Evolutionary conservation across 1,139 yeast genomes (phyloP), one percentile per base, ranked within the genome.

Genomic region (Geotrichum citri-aurantii): DNA sequence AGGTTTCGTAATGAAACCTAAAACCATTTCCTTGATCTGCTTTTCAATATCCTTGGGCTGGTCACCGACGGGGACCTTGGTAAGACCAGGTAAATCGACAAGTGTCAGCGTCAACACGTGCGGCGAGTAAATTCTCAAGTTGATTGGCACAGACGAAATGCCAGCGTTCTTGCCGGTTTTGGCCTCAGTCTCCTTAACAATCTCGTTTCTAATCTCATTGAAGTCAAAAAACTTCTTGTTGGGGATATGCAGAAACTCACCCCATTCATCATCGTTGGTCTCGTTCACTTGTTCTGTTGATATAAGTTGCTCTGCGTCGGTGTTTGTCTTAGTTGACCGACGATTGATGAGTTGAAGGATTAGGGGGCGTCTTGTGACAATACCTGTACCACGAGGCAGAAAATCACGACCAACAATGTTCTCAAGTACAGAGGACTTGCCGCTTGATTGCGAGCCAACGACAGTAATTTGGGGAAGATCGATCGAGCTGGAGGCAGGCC

Each of bases 51-150:
- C 99, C 71, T 88, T 89, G 59, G 99, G 99, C 75, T 93, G 99
- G 73, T 93, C 99, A 54, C 99, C 99, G 55, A 93, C 98, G 14
- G 99, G 99, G 48, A 95, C 99, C 74, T 93, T 93, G 37, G 99
- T 93, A 69, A 95, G 81, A 63, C 99, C 99, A 14, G 99, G 99
- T 68, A 93, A 81, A 79, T 93, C 99, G 50, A 93, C 99, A 69
- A 93, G 81, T 2, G 99, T 95, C 73, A 93, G 82, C n/a, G 98
- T 93, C 69, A 93, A 80, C 56, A 93, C 99, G 71, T 92, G 93
- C 12, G 99, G 99, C 31, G 98, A 92, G 73, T 88, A 92, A 65
- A 93, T 91, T 75, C 97, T 82, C 72, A 93, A 80, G 74, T 93
- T 93, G 73, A 93, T 93, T 60, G 99, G 99, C 23, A 85, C 84